Evolutionary conservation across 768 basidiomycete genomes (phyloP).

Genomic region (Leccinum ochraceum): DNA sequence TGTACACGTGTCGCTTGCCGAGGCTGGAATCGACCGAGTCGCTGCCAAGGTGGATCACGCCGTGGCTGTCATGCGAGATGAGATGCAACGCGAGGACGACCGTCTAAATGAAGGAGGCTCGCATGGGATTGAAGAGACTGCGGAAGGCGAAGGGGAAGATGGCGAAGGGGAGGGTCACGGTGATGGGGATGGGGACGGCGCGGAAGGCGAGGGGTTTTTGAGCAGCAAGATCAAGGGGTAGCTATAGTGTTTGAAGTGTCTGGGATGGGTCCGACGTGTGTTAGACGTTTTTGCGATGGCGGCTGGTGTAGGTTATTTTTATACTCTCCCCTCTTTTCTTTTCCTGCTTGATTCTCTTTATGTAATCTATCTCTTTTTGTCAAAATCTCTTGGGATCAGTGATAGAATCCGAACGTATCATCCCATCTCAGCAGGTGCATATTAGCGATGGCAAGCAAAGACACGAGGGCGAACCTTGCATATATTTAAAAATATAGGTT

Average conservation of each 20-base stretch:
- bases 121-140: slow-evolving; percentile 23
- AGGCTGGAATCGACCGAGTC: slow-evolving; percentile 84
- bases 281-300: not conserved
- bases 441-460: not conserved
- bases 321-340: not conserved
- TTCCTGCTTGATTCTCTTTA: not conserved
- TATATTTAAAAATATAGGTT: not conserved
- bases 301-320: not conserved
- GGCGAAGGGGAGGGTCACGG: slow-evolving; percentile 19
- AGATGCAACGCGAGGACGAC: slow-evolving; percentile 70
- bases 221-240: slow-evolving; percentile 27
- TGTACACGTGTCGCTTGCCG: slow-evolving; percentile 80
- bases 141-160: slow-evolving; percentile 29
- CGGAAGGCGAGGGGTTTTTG: slow-evolving; percentile 33
- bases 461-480: too few relatives aligned
- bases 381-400: not conserved
- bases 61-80: slow-evolving; percentile 77
- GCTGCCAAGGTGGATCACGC: slow-evolving; percentile 84
- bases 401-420: not conserved
- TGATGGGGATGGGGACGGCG: slow-evolving; percentile 26
- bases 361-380: not conserved
- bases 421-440: not conserved
- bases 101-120: slow-evolving; percentile 18
- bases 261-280: too few relatives aligned
- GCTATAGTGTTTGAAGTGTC: not conserved